Evolutionary conservation across 768 basidiomycete genomes (phyloP), one percentile per base, ranked within the genome.

Genomic region (Panus rudis): DNA sequence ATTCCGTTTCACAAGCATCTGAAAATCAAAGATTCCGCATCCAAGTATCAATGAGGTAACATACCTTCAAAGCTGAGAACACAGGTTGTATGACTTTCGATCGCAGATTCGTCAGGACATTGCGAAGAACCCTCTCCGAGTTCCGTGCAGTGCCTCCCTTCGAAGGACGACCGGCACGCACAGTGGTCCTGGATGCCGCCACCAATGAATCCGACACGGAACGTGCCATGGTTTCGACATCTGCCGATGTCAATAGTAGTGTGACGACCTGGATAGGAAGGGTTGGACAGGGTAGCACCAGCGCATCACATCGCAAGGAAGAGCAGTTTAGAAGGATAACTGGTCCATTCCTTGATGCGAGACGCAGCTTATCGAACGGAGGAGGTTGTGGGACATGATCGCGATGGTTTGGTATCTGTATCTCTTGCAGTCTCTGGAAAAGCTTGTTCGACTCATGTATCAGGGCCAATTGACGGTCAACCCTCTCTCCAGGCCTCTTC

Each of bases 271-370:
- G 7, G 54, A 33, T 14, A 52, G 49, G 8, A 54, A 26, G 17
- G 48, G 41, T 6, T 47, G 26, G n/a, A 44, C 37, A 17, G 38
- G 17, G 34, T 6, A 54, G 19, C 19, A 68, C 61, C 21, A 72
- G 21, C 0, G 66, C 69, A 43, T 72, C 66, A 26, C 66, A 71
- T 14, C 64, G 54, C 26, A 21, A 43, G 8, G 24, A 20, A 44
- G 55, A 50, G 20, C 59, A 46, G 28, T 69, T 71, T 35, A 71
- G 52, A 12, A 72, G 43, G 16, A 70, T 34, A 22, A 70, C 58
- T 1, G 68, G 68, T 1, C 69, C 68, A 3, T 57, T 53, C 1
- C 20, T 39, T 2, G 63, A 54, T 2, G 54, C 64, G 39, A 47
- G 45, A 2, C 46, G 54, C 10, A 70, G 54, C 13, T 59, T 49